These are phyloP conservation scores for Paraglomus brasilianum DNA, from an alignment of 192 early-diverging fungal species.

Conservation along the genomic window DNA sequence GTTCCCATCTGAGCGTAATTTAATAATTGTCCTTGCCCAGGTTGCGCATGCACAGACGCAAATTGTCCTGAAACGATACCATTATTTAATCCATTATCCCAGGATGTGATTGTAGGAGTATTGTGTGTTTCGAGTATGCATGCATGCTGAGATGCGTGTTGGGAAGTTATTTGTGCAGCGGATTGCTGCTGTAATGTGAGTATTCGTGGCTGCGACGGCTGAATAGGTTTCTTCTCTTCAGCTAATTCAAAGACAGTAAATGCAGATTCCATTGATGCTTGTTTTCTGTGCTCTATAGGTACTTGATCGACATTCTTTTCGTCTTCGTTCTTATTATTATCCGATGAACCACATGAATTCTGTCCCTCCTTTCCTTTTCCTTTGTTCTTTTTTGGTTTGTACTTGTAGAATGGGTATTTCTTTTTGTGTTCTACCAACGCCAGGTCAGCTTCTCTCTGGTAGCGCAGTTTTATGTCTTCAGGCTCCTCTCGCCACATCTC, in stretches of 20 bases:
- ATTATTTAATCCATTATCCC: background rate
- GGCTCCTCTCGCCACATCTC: conserved; percentile 32
- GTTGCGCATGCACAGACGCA: too few species aligned
- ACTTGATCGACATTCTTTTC: conserved; percentile 9
- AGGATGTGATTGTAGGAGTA: background rate
- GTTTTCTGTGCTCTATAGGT: conserved; percentile 26
- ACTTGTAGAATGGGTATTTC: conserved; percentile 28
- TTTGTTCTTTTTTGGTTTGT: conserved; percentile 29
- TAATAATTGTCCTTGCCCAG: too few species aligned
- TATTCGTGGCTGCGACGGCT: background rate
- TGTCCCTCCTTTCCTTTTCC: conserved; percentile 13
- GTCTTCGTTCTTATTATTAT: background rate
- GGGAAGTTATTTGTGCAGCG: background rate
- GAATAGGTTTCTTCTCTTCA: background rate
- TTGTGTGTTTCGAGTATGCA: background rate
- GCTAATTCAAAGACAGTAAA: conserved; percentile 18
- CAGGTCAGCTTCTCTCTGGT: conserved; percentile 29
- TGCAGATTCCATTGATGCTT: conserved; percentile 29
- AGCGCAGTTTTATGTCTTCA: conserved; percentile 22
- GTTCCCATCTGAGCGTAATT: too few species aligned
- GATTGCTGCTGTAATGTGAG: background rate
- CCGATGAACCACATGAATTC: background rate
- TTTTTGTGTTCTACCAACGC: conserved; percentile 29
- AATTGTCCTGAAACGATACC: too few species aligned
- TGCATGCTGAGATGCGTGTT: background rate